These are phyloP conservation scores for Chimonanthus salicifolius DNA, from an alignment of 164 flowering plant species.

Conservation along the genomic window DNA sequence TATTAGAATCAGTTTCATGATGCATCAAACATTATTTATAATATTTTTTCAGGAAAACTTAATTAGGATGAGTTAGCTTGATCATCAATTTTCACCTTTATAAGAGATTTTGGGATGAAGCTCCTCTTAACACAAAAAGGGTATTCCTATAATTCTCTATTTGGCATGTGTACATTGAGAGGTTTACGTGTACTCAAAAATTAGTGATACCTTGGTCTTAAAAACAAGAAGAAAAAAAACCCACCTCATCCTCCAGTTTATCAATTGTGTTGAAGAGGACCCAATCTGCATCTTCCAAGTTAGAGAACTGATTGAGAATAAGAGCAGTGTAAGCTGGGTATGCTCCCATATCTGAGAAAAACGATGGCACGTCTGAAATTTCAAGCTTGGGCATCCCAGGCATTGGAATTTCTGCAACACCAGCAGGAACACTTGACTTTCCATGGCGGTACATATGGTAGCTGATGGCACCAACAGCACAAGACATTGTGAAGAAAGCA, in stretches of 20 bases:
- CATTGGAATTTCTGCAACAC: conserved; percentile 7
- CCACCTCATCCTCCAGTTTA: conserved; percentile 21
- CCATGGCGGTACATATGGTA: conserved; percentile 7
- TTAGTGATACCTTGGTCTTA: too few relatives aligned
- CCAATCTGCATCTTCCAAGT: conserved; percentile 22
- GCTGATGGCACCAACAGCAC: conserved; percentile 8
- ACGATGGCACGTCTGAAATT: conserved; percentile 34
- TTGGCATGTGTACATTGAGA: too few relatives aligned
- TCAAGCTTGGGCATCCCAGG: conserved; percentile 30
- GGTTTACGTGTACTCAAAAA: too few relatives aligned
- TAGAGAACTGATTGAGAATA: conserved; percentile 16
- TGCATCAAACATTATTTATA: too few relatives aligned
- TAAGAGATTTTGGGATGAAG: too few relatives aligned
- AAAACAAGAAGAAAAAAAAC: neutral
- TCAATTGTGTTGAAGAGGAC: conserved; percentile 19
- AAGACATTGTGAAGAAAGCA: conserved; percentile 17
- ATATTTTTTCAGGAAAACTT: too few relatives aligned
- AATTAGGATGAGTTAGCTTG: too few relatives aligned
- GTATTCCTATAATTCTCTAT: too few relatives aligned
- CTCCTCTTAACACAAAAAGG: too few relatives aligned
- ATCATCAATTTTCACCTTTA: too few relatives aligned
- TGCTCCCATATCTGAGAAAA: conserved; percentile 2
- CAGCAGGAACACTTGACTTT: conserved; percentile 11
- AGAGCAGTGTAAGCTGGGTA: conserved; percentile 12
- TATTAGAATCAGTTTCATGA: too few relatives aligned